phyloP scores from a whole-genome alignment of 345 rosid genomes.

The Populus pruinosa region DNA sequence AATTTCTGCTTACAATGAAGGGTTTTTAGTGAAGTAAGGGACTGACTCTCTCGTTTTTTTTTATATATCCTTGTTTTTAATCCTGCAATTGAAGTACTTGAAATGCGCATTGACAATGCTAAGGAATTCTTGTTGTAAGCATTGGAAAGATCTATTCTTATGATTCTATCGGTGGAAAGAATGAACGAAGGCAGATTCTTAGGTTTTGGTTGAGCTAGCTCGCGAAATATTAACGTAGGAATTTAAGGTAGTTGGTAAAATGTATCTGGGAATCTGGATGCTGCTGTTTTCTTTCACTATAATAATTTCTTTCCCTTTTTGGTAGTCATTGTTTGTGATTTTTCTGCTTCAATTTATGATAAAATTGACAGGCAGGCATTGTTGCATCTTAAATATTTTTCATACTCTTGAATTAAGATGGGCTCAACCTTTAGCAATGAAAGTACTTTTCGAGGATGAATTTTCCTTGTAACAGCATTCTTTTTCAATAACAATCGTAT shows the following conservation, averaged over 20 bases:
- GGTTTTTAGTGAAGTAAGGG: not conserved
- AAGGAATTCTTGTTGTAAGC: not conserved
- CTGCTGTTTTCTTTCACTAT: not conserved
- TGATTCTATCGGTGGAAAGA: not conserved
- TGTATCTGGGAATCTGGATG: too few relatives aligned
- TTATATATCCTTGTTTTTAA: not conserved
- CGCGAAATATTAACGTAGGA: not conserved
- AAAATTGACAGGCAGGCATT: not conserved
- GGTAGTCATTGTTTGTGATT: not conserved
- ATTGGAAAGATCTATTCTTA: not conserved
- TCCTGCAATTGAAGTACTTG: not conserved
- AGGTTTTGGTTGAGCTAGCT: not conserved
- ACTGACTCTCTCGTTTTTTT: not conserved
- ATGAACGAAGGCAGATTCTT: not conserved
- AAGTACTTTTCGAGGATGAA: not conserved
- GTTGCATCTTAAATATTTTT: not conserved
- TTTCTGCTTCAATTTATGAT: not conserved
- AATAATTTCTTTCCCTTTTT: not conserved
- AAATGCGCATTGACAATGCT: not conserved
- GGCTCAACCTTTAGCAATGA: not conserved
- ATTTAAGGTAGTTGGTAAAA: not conserved
- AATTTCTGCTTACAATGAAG: not conserved
- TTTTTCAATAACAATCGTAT: not conserved
- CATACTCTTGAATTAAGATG: not conserved
- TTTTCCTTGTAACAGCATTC: not conserved